Evolutionary conservation across 352 stramenopile genomes (phyloP).

Genomic region (Phytophthora foliorum): DNA sequence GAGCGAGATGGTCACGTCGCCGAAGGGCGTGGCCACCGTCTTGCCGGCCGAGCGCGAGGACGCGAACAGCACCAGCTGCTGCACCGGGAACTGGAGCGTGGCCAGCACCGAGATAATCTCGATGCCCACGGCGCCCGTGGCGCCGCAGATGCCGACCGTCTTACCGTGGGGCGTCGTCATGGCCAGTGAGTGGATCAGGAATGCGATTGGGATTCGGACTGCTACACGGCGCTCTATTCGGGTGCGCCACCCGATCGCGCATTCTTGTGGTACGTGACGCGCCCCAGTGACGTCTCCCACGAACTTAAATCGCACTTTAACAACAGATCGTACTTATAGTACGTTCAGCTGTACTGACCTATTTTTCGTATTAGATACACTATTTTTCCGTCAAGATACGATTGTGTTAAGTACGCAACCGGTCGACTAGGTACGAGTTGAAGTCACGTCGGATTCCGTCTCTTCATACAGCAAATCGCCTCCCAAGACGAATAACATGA

Average conservation of each 20-base stretch:
- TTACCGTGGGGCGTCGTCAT: slow-evolving; percentile 73
- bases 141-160: slow-evolving; percentile 83
- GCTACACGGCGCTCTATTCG: not conserved
- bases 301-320: not conserved
- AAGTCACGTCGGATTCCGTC: slow-evolving; percentile 50
- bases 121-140: slow-evolving; percentile 96
- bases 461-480: not conserved
- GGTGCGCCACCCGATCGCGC: not conserved
- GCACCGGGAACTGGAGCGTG: slow-evolving; percentile 90
- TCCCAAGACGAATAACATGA: slow-evolving; percentile 8
- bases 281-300: not conserved
- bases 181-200: slow-evolving; percentile 2
- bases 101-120: slow-evolving; percentile 96
- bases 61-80: slow-evolving; percentile 96
- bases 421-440: slow-evolving; percentile 6
- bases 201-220: slow-evolving; percentile 2
- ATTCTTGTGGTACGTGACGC: slow-evolving; percentile 19
- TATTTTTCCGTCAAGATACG: not conserved
- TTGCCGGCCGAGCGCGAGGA: slow-evolving; percentile 95
- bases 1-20: slow-evolving; percentile 94
- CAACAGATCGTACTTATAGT: not conserved
- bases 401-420: not conserved
- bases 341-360: not conserved
- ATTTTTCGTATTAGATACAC: not conserved
- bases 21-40: slow-evolving; percentile 90